Evolutionary conservation across 495 filamentous ascomycete genomes (phyloP).

Genomic region (Xylaria grammica): DNA sequence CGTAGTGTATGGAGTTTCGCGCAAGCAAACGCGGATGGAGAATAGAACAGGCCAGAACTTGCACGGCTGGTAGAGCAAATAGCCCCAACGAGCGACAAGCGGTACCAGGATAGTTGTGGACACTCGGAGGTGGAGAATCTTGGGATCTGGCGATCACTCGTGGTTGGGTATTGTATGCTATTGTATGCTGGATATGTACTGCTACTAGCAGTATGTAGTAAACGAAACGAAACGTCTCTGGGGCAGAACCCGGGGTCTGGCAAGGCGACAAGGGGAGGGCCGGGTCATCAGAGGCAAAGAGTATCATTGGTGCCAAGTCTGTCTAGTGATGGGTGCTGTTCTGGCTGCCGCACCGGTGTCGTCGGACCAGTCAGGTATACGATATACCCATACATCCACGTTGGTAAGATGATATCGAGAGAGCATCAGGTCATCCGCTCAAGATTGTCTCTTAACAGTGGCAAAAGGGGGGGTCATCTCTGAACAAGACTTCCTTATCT

Average conservation of each 20-base stretch:
- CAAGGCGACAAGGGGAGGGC: slow-evolving; percentile 6
- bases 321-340: too few species aligned
- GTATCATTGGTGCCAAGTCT: slow-evolving; percentile 14
- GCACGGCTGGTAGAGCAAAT: neutral
- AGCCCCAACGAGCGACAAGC: neutral
- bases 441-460: neutral
- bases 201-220: slow-evolving; percentile 1
- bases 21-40: neutral
- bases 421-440: slow-evolving; percentile 11
- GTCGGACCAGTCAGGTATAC: neutral
- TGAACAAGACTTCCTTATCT: neutral
- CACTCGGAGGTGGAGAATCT: slow-evolving; percentile 19
- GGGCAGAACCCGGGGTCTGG: slow-evolving; percentile 8
- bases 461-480: neutral
- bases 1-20: slow-evolving; percentile 7
- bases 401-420: slow-evolving; percentile 5
- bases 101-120: slow-evolving; percentile 3
- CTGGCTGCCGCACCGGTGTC: too few species aligned
- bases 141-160: slow-evolving; percentile 19
- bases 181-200: too few species aligned
- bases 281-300: neutral
- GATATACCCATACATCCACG: neutral
- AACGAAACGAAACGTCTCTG: slow-evolving; percentile 10
- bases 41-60: slow-evolving; percentile 15
- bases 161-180: neutral